phyloP scores from a whole-genome alignment of 2,329 filamentous ascomycete species.

The Colletotrichum sp. region DNA sequence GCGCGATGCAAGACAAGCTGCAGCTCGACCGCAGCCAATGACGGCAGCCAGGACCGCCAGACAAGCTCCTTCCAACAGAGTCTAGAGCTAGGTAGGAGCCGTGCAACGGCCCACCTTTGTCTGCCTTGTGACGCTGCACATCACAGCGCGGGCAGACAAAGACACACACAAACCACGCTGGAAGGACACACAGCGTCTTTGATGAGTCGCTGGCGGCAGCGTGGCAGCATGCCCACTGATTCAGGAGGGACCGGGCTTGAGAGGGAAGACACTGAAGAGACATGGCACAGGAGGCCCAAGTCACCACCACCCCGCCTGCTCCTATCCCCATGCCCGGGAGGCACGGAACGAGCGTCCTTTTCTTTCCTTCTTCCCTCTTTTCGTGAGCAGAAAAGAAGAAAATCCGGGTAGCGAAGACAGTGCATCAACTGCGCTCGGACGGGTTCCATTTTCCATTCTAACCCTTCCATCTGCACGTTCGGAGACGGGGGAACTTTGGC shows the following conservation, averaged over 20 bases:
- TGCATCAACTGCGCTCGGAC: conserved; percentile 9
- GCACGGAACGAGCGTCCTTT: neutral
- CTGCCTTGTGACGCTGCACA: neutral
- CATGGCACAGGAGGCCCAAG: neutral
- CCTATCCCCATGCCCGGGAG: neutral
- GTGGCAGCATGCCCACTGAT: neutral
- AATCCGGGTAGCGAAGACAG: conserved; percentile 1
- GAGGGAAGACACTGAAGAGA: neutral
- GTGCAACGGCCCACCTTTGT: neutral
- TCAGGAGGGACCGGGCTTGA: neutral
- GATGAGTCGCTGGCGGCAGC: neutral
- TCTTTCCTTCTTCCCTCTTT: neutral
- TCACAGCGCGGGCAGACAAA: neutral
- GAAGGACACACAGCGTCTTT: neutral
- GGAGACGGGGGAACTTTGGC: neutral
- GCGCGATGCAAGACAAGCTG: neutral
- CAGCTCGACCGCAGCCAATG: neutral
- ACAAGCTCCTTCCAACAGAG: neutral
- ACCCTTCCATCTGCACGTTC: neutral
- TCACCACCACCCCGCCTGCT: neutral
- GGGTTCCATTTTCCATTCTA: neutral
- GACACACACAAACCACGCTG: neutral
- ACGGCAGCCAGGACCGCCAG: neutral
- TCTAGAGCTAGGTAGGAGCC: neutral
- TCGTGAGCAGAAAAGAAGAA: neutral